Conservation (phyloP, 1,284 basidiomycete genomes). For the Cerrena zonata region DNA sequence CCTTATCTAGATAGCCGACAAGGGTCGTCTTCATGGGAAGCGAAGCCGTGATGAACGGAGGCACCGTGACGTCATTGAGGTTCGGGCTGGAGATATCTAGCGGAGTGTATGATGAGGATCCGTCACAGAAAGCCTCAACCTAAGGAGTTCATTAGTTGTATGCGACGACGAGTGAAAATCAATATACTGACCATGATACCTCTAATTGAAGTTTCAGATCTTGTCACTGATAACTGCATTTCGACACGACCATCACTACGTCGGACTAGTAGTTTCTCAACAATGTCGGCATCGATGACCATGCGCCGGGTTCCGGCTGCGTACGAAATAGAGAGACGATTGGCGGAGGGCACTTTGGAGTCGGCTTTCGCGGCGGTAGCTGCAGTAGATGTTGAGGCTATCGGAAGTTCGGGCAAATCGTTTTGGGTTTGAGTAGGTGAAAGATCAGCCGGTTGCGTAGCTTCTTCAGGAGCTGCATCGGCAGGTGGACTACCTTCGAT, state of each 20-base stretch:
- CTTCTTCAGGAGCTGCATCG: conserved; percentile 14
- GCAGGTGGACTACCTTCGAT: conserved; percentile 17
- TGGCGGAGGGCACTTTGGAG: conserved; percentile 54
- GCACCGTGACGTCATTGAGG: conserved; percentile 54
- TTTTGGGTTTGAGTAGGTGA: conserved; percentile 10
- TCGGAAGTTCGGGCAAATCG: neutral
- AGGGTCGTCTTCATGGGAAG: conserved; percentile 52
- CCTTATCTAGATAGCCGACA: conserved; percentile 73
- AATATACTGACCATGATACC: conserved; percentile 63
- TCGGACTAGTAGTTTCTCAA: conserved; percentile 76
- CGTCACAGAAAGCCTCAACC: conserved; percentile 73
- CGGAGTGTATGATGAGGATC: conserved; percentile 62
- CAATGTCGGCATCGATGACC: conserved; percentile 83
- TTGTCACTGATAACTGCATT: conserved; percentile 59
- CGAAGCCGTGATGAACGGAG: conserved; percentile 54
- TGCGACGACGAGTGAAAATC: conserved; percentile 2
- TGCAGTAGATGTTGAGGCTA: neutral
- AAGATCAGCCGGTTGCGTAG: conserved; percentile 12
- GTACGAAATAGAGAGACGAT: conserved; percentile 90
- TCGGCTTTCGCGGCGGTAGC: neutral
- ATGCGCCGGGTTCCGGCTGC: conserved; percentile 82
- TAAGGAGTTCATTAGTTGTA: conserved; percentile 27
- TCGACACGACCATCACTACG: conserved; percentile 83
- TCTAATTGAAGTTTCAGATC: conserved; percentile 53
- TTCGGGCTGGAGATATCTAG: conserved; percentile 43